These are phyloP conservation scores for Cunninghamia lanceolata DNA, from an alignment of 75 land plant genomes.

Conservation along the genomic window DNA sequence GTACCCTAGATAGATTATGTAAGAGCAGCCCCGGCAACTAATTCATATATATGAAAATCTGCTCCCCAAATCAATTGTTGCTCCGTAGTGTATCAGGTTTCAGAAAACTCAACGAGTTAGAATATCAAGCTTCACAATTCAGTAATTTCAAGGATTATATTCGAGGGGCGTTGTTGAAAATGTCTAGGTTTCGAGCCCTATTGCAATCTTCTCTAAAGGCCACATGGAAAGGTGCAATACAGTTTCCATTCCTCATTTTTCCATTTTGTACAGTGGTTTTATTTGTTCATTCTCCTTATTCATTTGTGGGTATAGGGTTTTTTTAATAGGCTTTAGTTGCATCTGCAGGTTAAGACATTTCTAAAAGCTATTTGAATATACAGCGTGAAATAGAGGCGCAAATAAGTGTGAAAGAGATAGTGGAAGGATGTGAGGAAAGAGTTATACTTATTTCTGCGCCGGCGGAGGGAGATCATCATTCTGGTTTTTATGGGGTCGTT, in stretches of 20 bases:
- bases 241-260: neutral
- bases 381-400: conserved; percentile 79
- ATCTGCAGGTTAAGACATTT: no score
- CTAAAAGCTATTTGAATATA: conserved; percentile 57
- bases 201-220: conserved; percentile 46
- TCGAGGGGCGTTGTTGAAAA: neutral
- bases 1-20: neutral
- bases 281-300: neutral
- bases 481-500: neutral
- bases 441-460: conserved; percentile 30
- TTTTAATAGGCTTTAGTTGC: no score
- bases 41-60: neutral
- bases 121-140: neutral
- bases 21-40: neutral
- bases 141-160: no score
- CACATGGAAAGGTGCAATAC: conserved; percentile 38
- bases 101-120: neutral
- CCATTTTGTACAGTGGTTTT: neutral
- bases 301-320: neutral
- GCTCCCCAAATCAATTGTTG: neutral
- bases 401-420: conserved; percentile 56
- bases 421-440: conserved; percentile 43
- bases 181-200: conserved; percentile 47
- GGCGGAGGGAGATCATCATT: conserved; percentile 3
- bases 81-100: neutral